Conservation (phyloP, 2,329 filamentous ascomycete species). For the Microdochium paspali region DNA sequence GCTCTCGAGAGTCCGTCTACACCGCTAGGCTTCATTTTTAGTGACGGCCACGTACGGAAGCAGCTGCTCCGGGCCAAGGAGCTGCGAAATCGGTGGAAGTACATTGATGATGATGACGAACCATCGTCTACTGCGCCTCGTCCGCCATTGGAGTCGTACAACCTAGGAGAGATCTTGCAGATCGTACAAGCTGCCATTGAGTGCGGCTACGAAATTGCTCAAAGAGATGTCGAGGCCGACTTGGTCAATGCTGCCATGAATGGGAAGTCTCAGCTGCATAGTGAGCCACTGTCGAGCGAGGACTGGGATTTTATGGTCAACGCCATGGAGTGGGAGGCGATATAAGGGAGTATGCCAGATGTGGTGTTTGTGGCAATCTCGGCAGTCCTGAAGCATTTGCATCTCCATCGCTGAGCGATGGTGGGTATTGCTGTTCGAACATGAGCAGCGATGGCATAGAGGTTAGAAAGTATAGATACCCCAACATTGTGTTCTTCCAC, state of each 20-base stretch:
- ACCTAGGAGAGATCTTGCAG: conserved; percentile 49
- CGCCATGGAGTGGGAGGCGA: conserved; percentile 49
- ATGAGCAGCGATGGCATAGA: not conserved
- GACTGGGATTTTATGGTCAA: conserved; percentile 50
- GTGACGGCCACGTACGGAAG: conserved; percentile 41
- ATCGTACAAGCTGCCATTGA: conserved; percentile 51
- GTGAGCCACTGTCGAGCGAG: conserved; percentile 23
- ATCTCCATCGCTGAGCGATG: no score
- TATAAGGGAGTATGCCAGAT: no score
- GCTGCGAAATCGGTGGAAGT: conserved; percentile 64
- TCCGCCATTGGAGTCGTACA: conserved; percentile 46
- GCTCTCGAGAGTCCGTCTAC: conserved; percentile 47
- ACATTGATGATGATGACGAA: conserved; percentile 38
- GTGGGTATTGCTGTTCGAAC: not conserved
- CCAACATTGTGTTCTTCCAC: not conserved
- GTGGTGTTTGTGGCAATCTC: no score
- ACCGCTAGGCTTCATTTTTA: conserved; percentile 47
- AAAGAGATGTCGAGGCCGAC: conserved; percentile 26
- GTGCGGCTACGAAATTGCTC: conserved; percentile 42
- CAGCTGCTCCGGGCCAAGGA: conserved; percentile 59
- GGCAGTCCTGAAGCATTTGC: no score
- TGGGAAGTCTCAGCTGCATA: conserved; percentile 6
- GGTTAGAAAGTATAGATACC: not conserved
- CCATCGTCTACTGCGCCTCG: conserved; percentile 6
- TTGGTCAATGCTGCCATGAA: not conserved